Evolutionary conservation across 1,139 yeast species (phyloP), one percentile per base, ranked within the genome.

Genomic region (Yamadazyma oceani): DNA sequence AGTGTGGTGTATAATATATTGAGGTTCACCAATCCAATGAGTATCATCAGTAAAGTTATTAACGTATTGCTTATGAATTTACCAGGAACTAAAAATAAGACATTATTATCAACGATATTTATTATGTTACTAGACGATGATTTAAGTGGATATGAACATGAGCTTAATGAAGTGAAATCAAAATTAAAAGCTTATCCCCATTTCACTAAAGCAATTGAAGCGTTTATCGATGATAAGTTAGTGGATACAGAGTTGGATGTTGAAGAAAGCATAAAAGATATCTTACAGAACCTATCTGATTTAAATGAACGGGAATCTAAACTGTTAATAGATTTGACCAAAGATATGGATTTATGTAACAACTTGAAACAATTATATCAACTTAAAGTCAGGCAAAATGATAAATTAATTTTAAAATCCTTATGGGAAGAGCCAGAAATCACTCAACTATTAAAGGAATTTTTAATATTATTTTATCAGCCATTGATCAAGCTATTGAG

Each of bases 381-480:
- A 45, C 61, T 85, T 16, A 75, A 76, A 48, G 66, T 86, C 2
- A 74, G 95, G 30, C 81, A 78, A 42, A 76, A 80, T 31, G 97
- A 90, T 55, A 88, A 87, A 56, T 78, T 80, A 39, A 64, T 83
- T 33, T 61, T 89, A 69, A 82, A 82, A 49, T 80, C 82, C 53
- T 61, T 90, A 33, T 87, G 96, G 94, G 80, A 80, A 38, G 96
- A 89, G 51, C 89, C 92, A 0, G 86, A 84, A 50, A 65, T 94
- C 30, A 80, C 89, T 17, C 71, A 70, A 33, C 67, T 90, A 31
- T 66, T 89, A 40, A 84, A 84, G 47, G 86, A 85, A 39, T 67
- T 87, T 27, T 71, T 90, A 30, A 76, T 89, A 0, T 73, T 88
- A 39, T 85, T 90, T 49, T 89, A 89, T 57, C 88, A 86, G 46